Evolutionary conservation across 2,329 filamentous ascomycete species (phyloP).

Genomic region (Aspergillus hiratsukae): DNA sequence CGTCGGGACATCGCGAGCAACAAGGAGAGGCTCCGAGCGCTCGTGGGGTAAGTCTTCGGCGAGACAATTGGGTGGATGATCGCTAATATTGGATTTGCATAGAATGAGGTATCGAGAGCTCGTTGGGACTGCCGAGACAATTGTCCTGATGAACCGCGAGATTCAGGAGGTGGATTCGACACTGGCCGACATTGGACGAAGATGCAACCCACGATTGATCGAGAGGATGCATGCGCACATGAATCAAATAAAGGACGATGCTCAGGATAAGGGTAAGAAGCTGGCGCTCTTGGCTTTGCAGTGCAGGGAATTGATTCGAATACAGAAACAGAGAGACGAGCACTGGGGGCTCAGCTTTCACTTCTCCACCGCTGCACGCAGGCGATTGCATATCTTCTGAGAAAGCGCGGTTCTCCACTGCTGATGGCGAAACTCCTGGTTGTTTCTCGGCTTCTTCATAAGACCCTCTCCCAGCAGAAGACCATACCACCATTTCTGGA

Average conservation of each 20-base stretch:
- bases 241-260: conserved; percentile 42
- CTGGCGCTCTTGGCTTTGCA: not conserved
- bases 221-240: conserved; percentile 61
- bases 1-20: conserved; percentile 59
- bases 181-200: conserved; percentile 66
- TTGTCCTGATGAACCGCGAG: conserved; percentile 79
- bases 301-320: conserved; percentile 17
- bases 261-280: conserved; percentile 28
- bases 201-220: conserved; percentile 69
- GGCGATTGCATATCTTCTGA: conserved; percentile 51
- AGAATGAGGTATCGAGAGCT: conserved; percentile 77
- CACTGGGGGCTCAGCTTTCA: conserved; percentile 53
- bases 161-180: conserved; percentile 70
- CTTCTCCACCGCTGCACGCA: conserved; percentile 55
- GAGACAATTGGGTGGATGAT: not conserved
- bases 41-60: conserved; percentile 55
- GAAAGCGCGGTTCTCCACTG: conserved; percentile 48
- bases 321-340: conserved; percentile 39
- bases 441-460: conserved; percentile 69
- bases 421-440: conserved; percentile 68
- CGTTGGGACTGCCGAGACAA: conserved; percentile 87
- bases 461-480: conserved; percentile 59
- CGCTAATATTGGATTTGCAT: conserved; percentile 9
- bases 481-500: conserved; percentile 54
- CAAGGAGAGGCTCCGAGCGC: conserved; percentile 60